phyloP scores from a whole-genome alignment of 2,329 filamentous ascomycete genomes.

The Rhinocladiella similis region DNA sequence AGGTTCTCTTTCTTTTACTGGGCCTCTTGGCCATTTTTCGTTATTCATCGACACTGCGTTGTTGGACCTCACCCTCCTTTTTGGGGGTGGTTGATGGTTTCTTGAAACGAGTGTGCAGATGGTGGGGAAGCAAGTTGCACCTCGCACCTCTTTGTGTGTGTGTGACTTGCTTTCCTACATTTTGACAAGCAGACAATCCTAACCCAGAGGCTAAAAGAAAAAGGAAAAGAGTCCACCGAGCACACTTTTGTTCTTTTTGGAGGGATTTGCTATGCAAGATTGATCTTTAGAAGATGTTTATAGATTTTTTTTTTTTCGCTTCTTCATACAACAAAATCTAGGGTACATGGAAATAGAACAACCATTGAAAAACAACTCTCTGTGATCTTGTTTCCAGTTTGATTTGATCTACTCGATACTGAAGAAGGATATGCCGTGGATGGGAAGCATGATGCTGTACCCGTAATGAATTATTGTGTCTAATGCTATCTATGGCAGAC shows the following conservation, averaged over 20 bases:
- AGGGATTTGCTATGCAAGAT: no score
- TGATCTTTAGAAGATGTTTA: not conserved
- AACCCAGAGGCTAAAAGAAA: not conserved
- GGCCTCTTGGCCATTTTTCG: no score
- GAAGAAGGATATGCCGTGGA: no score
- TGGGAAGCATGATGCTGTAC: no score
- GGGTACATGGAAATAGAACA: not conserved
- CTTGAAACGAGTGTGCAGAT: constrained; percentile 20
- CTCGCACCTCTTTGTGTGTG: not conserved
- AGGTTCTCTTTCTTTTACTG: no score
- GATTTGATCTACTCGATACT: no score
- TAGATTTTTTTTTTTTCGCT: not conserved
- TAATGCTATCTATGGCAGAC: no score
- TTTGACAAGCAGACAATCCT: not conserved
- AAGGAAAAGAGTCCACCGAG: no score
- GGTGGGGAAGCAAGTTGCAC: constrained; percentile 9
- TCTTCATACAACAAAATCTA: not conserved
- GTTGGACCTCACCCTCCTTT: not conserved
- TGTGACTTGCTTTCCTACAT: constrained; percentile 1
- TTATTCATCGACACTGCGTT: not conserved
- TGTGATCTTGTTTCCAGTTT: no score
- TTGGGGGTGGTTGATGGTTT: not conserved
- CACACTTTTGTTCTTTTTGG: no score
- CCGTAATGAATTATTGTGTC: no score
- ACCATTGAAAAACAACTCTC: no score